phyloP scores from a whole-genome alignment of 306 rosid species.

The Begonia fuchsioides region DNA sequence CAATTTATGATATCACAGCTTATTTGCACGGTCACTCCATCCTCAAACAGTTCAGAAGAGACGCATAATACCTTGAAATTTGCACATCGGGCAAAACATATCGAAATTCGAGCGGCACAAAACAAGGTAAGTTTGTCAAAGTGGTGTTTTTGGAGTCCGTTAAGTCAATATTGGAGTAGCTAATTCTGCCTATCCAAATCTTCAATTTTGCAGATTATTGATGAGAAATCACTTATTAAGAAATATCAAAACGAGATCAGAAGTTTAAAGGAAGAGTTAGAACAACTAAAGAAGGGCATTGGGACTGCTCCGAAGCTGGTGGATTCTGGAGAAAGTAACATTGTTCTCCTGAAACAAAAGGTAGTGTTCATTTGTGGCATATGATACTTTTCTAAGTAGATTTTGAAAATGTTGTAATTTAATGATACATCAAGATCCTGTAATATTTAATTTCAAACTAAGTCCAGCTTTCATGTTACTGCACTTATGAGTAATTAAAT shows the following conservation, averaged over 20 bases:
- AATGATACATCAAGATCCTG: too few species aligned
- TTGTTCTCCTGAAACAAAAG: slow-evolving; percentile 83
- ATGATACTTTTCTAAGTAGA: too few species aligned
- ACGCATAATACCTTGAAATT: slow-evolving; percentile 92
- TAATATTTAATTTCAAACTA: too few species aligned
- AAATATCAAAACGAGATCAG: slow-evolving; percentile 92
- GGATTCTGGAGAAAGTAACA: slow-evolving; percentile 53
- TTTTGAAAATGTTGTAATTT: too few species aligned
- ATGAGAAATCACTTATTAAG: slow-evolving; percentile 96
- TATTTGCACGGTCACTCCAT: slow-evolving; percentile 93
- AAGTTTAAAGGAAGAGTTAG: slow-evolving; percentile 80
- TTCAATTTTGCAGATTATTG: slow-evolving; percentile 65
- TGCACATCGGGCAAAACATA: slow-evolving; percentile 95
- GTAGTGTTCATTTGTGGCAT: slow-evolving; percentile 16
- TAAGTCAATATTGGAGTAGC: slow-evolving; percentile 4
- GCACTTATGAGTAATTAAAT: too few species aligned
- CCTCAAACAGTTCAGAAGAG: slow-evolving; percentile 92
- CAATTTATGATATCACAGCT: slow-evolving; percentile 44
- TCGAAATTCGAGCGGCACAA: slow-evolving; percentile 93
- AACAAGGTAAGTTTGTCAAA: slow-evolving; percentile 39
- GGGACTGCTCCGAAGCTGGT: slow-evolving; percentile 56
- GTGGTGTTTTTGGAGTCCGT: background rate
- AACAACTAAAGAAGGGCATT: slow-evolving; percentile 80
- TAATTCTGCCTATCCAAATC: slow-evolving; percentile 6
- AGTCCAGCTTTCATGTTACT: too few species aligned